These are phyloP conservation scores for Lachancea thermotolerans DNA, from an alignment of 805 yeast genomes.

Conservation along the genomic window DNA sequence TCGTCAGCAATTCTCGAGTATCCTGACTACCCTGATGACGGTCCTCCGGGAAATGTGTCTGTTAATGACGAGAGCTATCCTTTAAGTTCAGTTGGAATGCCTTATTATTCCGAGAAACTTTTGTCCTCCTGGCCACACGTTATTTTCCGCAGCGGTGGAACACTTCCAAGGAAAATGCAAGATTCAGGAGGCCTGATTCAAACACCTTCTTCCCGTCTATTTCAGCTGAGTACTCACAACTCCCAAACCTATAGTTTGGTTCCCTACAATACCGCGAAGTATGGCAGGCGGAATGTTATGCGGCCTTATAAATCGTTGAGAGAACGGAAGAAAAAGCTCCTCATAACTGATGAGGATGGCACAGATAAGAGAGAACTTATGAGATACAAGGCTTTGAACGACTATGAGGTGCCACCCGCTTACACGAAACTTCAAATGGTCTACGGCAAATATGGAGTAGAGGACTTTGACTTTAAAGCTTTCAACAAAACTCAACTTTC, in stretches of 20 bases:
- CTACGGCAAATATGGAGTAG: slow-evolving; percentile 86
- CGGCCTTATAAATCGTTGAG: slow-evolving; percentile 37
- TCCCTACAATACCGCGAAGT: slow-evolving; percentile 50
- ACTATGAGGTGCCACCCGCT: slow-evolving; percentile 55
- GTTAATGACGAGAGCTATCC: slow-evolving; percentile 48
- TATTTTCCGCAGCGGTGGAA: slow-evolving; percentile 56
- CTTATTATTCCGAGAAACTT: slow-evolving; percentile 70
- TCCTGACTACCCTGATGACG: slow-evolving; percentile 41
- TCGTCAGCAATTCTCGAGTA: slow-evolving; percentile 43
- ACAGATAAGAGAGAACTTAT: slow-evolving; percentile 18
- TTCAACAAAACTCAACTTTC: slow-evolving; percentile 70
- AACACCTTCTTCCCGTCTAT: slow-evolving; percentile 4
- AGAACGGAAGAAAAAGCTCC: slow-evolving; percentile 21
- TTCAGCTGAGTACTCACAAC: slow-evolving; percentile 1
- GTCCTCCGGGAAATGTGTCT: slow-evolving; percentile 24
- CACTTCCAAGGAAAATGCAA: slow-evolving; percentile 43
- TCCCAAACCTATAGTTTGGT: slow-evolving; percentile 37
- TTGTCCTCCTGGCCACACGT: slow-evolving; percentile 75
- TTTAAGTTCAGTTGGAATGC: slow-evolving; percentile 72
- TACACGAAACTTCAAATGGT: slow-evolving; percentile 68
- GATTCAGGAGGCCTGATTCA: neutral
- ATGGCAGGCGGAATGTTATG: slow-evolving; percentile 49
- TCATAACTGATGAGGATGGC: slow-evolving; percentile 14
- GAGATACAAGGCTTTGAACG: slow-evolving; percentile 27
- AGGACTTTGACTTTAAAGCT: slow-evolving; percentile 84